A percentile compares a stretch with the other conserved stretches of the same genome.
phyloP scores from a whole-genome alignment of 1,284 basidiomycete genomes.

The Meira miltonrushii region DNA sequence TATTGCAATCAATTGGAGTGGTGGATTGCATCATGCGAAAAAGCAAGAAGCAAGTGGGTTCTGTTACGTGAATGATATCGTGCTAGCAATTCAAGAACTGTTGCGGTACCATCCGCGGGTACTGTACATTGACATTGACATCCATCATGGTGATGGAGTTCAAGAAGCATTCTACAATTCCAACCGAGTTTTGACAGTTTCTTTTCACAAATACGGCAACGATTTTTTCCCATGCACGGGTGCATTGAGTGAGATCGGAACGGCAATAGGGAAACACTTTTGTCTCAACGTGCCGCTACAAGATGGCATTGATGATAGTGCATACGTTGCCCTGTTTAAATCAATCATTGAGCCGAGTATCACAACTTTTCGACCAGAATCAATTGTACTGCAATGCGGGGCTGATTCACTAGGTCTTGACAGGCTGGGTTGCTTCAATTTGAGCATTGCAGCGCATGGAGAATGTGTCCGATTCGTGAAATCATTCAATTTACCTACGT shows the following conservation, averaged over 20 bases:
- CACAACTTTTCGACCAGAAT: conserved; percentile 76
- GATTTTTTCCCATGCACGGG: conserved; percentile 72
- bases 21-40: conserved; percentile 95
- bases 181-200: conserved; percentile 95
- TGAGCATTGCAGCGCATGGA: conserved; percentile 97
- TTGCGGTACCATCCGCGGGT: conserved; percentile 66
- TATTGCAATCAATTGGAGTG: conserved; percentile 96
- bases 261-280: conserved; percentile 76
- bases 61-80: conserved; percentile 86
- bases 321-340: conserved; percentile 92
- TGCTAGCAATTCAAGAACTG: conserved; percentile 49
- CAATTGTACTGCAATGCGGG: conserved; percentile 94
- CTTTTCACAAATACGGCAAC: conserved; percentile 97
- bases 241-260: conserved; percentile 48
- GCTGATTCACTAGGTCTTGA: conserved; percentile 94
- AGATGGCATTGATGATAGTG: conserved; percentile 95
- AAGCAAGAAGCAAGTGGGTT: conserved; percentile 93
- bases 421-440: conserved; percentile 90
- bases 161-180: conserved; percentile 98
- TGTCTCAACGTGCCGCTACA: conserved; percentile 89
- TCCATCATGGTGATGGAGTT: conserved; percentile 96
- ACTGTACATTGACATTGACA: conserved; percentile 95
- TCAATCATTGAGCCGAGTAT: conserved; percentile 92
- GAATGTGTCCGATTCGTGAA: conserved; percentile 96
- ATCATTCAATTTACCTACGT: conserved; percentile 78